Conservation (phyloP, 2,329 filamentous ascomycete genomes). For the Juglanconis oblonga region DNA sequence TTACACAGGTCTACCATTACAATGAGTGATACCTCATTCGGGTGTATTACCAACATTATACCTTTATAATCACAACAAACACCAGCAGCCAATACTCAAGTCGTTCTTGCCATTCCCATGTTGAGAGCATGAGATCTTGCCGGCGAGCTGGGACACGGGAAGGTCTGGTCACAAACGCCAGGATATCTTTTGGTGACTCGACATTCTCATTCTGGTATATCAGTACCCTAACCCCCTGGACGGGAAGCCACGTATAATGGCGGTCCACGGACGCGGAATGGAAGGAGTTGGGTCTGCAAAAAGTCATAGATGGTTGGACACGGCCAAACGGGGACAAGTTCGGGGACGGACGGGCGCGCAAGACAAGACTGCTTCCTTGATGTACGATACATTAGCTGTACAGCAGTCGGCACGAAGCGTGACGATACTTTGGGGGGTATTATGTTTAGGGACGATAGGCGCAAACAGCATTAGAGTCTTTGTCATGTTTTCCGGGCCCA, state of each 20-base stretch:
- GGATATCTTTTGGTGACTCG: background rate
- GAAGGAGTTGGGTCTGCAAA: background rate
- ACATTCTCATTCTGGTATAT: background rate
- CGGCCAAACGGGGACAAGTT: background rate
- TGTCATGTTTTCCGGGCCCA: background rate
- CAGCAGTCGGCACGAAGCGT: background rate
- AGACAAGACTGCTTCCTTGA: background rate
- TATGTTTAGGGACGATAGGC: background rate
- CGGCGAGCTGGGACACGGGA: background rate
- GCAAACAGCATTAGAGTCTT: conserved; percentile 4
- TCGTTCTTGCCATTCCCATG: background rate
- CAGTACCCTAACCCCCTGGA: background rate
- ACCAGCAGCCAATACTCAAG: background rate
- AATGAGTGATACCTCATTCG: conserved; percentile 58
- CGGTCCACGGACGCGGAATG: background rate
- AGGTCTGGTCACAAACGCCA: background rate
- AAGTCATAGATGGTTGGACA: background rate
- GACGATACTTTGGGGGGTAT: background rate
- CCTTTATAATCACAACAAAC: conserved; percentile 1
- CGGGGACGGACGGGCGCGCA: background rate
- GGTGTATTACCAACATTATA: background rate
- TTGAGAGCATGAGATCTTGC: background rate
- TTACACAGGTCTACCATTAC: conserved; percentile 75
- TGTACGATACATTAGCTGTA: conserved; percentile 1
- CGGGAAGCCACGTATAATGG: background rate